Base-by-base conservation (phyloP, 78 protist genomes). In the Dictyostelium capitatum region DNA sequence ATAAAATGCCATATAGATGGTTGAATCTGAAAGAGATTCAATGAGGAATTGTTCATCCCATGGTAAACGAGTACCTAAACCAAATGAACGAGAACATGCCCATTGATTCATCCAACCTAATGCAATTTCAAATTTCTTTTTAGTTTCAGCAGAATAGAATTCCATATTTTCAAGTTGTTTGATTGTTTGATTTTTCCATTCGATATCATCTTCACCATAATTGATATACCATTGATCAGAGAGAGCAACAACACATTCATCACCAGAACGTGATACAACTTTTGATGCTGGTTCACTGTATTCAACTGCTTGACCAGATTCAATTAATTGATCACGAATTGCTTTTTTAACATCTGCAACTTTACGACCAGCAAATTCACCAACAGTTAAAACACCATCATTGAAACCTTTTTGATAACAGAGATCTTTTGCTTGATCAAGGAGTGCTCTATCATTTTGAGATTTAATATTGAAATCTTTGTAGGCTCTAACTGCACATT, bases 1-100 rank as follows among this genome's bases (percentile, higher is more conserved):
- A 97, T 99, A 99, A 97, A 96, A 99, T 8, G 99, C 99, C 99
- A 98, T 99, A 98, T 99, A 99, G 89, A 99, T 98, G 83, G 99
- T 99, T 15, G 99, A 98, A 96, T 99, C 99, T 48, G 99, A 98
- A 28, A 99, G 99, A 20, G 99, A 98, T 89, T 99, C 99, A 69
- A 99, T 98, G 41, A 99, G 79, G 83, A 83, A 97, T 79, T 89
- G 59, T 43, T 70, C 65, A 50, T 79, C 96, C 98, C 98, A 97
- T 53, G 99, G 99, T 64, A 99, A 43, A 32, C 73, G 59, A 54
- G 99, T 94, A 50, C 99, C 99, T 20, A 99, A 98, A 51, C 99
- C 99, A 82, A 95, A 99, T 4, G 96, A 72, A 62, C 99, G 98
- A 20, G 99, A 98, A 95, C 99, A 99, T 10, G 99, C 99, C 99